Evolutionary conservation across 129 eudicot genomes (phyloP), one percentile per base, ranked within the genome.

Genomic region (Artemisia annua): DNA sequence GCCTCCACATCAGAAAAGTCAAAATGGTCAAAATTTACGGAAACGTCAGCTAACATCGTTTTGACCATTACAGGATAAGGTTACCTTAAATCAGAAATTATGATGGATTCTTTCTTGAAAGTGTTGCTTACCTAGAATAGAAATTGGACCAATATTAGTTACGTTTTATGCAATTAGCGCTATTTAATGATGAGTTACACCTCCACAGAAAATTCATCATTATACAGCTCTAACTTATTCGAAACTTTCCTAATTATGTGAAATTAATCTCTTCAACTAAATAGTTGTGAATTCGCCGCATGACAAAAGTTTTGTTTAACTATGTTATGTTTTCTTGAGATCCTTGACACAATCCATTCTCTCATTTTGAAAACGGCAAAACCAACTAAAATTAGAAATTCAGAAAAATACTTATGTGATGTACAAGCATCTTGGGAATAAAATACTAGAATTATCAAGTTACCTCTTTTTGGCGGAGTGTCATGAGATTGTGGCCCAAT

Each of bases 381-480:
- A n/a, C n/a, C n/a, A n/a, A n/a, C n/a, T n/a, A n/a, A n/a, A n/a
- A n/a, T n/a, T n/a, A n/a, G n/a, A n/a, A n/a, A n/a, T n/a, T n/a
- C n/a, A n/a, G n/a, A n/a, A n/a, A n/a, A n/a, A n/a, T n/a, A n/a
- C n/a, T n/a, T n/a, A n/a, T n/a, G 46, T 48, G 16, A 17, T 15
- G 48, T 52, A 17, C 19, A 22, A 60, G 53, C 53, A 60, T 43
- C 39, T 12, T 20, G 55, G 30, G 71, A 70, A 63, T 69, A 16
- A 19, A 35, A 22, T 9, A 16, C 9, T 3, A 12, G 78, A 18
- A 16, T 11, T 20, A 50, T 56, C 48, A 32, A 4, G 48, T 80
- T 70, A 92, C 97, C 97, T 92, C 97, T 78, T 82, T 88, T 85
- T 16, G 97, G 97, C 50, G 97, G 97, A 68, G 96, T 85, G 65